Conservation (phyloP, 176 grass and related monocot genomes). For the bread wheat (Triticum aestivum) region IWGSC_CS_RefSeq_v2.1 NC_057797.1:755674626-755675125, state of each 20-base stretch:
- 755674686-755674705: too few species aligned
- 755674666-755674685: background rate
- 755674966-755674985: background rate
- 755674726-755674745: too few species aligned
- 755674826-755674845: background rate
- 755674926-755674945: background rate
- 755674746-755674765: too few species aligned
- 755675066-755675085: constrained; percentile 59
- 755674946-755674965: background rate
- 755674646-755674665: too few species aligned
- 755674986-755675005: background rate
- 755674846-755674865: background rate
- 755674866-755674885: background rate
- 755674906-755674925: background rate
- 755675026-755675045: constrained; percentile 79
- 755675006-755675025: constrained; percentile 29
- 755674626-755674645: too few species aligned
- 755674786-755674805: background rate
- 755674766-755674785: background rate
- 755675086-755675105: constrained; percentile 35
- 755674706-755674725: too few species aligned
- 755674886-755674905: background rate
- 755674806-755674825: background rate
- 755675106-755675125: background rate
- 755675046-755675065: constrained; percentile 78